Evolutionary conservation across 2,329 filamentous ascomycete species (phyloP).

Genomic region (Colletotrichum ledebouriae): DNA sequence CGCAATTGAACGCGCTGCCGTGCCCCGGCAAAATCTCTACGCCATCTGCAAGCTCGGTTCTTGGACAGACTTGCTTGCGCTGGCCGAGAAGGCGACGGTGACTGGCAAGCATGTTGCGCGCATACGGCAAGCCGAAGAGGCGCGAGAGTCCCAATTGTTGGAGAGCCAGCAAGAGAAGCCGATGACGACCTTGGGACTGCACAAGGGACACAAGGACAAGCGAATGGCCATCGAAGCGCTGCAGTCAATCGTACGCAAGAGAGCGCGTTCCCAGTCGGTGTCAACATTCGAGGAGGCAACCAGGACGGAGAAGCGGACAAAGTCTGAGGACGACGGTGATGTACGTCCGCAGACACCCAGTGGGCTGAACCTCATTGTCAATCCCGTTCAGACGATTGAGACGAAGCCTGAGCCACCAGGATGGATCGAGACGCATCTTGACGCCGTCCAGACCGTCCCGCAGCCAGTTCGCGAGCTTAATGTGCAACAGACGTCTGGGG

Average conservation of each 20-base stretch:
- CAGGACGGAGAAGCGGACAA: constrained; percentile 40
- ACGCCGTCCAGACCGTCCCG: constrained; percentile 41
- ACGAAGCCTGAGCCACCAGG: constrained; percentile 21
- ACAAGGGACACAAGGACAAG: constrained; percentile 67
- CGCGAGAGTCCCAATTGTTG: constrained; percentile 28
- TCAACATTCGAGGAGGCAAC: constrained; percentile 51
- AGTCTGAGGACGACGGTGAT: constrained; percentile 35
- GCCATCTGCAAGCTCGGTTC: constrained; percentile 75
- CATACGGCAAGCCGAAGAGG: constrained; percentile 45
- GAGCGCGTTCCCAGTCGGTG: constrained; percentile 60
- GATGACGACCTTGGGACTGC: constrained; percentile 60
- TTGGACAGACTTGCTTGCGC: constrained; percentile 72
- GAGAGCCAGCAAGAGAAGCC: constrained; percentile 40
- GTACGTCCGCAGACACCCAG: constrained; percentile 86
- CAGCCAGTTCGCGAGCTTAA: constrained; percentile 43
- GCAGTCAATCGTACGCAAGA: constrained; percentile 69
- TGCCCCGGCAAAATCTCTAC: constrained; percentile 65
- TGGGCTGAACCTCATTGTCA: constrained; percentile 52
- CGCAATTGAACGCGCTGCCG: constrained; percentile 74
- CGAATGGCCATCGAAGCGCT: constrained; percentile 73
- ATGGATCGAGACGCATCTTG: constrained; percentile 36
- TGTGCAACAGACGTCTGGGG: constrained; percentile 59
- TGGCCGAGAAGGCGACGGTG: constrained; percentile 65
- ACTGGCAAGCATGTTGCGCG: constrained; percentile 53
- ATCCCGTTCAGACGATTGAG: constrained; percentile 17